These are phyloP conservation scores for Cladobotryum mycophilum DNA, from an alignment of 2,329 filamentous ascomycete species.

Conservation along the genomic window DNA sequence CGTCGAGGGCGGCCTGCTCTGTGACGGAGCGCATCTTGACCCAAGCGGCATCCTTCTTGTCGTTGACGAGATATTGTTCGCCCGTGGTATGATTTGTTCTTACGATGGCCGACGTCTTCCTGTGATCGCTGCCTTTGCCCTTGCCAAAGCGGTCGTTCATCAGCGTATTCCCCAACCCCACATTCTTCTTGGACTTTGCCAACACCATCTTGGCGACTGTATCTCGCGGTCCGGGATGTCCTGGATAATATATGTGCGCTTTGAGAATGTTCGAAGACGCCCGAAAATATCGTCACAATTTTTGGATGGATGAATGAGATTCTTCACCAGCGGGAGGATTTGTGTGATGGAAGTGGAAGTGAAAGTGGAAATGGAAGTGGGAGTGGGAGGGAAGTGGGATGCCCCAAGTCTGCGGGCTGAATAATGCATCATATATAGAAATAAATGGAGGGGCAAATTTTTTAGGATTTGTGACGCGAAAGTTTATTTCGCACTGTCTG, in stretches of 20 bases:
- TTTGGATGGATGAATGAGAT: slow-evolving; percentile 1
- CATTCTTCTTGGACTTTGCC: slow-evolving; percentile 90
- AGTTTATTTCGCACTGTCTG: slow-evolving; percentile 24
- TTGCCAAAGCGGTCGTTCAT: slow-evolving; percentile 99
- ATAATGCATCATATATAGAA: slow-evolving; percentile 27
- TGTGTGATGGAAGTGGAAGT: slow-evolving; percentile 4
- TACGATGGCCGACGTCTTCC: slow-evolving; percentile 54
- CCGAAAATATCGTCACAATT: not conserved
- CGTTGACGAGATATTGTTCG: slow-evolving; percentile 88
- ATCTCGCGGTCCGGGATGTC: not conserved
- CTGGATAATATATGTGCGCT: not conserved
- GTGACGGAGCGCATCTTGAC: slow-evolving; percentile 99
- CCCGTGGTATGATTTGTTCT: slow-evolving; percentile 74
- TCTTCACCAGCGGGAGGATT: not conserved
- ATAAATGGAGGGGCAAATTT: slow-evolving; percentile 45
- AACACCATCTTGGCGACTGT: slow-evolving; percentile 43
- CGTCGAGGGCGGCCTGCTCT: slow-evolving; percentile 91
- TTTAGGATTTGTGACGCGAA: slow-evolving; percentile 18
- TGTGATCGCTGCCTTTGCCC: slow-evolving; percentile 78
- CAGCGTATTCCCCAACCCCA: slow-evolving; percentile 91
- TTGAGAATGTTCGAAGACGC: not conserved
- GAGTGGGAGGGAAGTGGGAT: not conserved
- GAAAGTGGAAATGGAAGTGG: too few relatives aligned
- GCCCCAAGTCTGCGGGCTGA: slow-evolving; percentile 23
- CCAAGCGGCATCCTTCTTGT: slow-evolving; percentile 86